phyloP scores from a whole-genome alignment of 768 basidiomycete species.

The Leccinum uliginosum region DNA sequence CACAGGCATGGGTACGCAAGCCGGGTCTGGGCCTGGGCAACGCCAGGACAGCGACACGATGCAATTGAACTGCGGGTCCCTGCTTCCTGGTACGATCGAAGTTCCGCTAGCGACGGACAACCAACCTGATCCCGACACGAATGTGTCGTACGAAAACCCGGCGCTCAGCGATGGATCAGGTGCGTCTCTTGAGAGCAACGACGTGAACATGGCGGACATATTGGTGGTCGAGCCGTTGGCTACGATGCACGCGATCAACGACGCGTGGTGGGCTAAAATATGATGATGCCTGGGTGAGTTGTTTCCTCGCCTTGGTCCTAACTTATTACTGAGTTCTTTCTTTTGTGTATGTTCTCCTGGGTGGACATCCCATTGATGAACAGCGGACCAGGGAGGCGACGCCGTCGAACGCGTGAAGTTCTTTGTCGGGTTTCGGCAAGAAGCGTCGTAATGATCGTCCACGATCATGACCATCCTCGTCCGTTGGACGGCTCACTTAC shows the following conservation, averaged over 20 bases:
- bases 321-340: not conserved
- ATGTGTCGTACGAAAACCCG: conserved; percentile 34
- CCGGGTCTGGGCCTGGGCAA: conserved; percentile 11
- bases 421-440: conserved; percentile 70
- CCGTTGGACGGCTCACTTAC: not conserved
- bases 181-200: not conserved
- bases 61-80: conserved; percentile 22
- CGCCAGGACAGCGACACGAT: conserved; percentile 27
- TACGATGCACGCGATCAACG: conserved; percentile 69
- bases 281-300: conserved; percentile 76
- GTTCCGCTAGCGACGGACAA: not conserved
- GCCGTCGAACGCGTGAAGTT: conserved; percentile 87
- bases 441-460: conserved; percentile 56
- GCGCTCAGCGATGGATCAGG: conserved; percentile 14
- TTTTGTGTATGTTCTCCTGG: conserved; percentile 28
- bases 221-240: conserved; percentile 54
- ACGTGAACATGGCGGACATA: conserved; percentile 24
- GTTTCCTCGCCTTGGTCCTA: not conserved
- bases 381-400: conserved; percentile 52
- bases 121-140: conserved; percentile 33
- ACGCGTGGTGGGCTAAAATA: conserved; percentile 65
- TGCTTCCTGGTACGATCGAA: not conserved
- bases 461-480: not conserved
- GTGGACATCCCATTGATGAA: conserved; percentile 25
- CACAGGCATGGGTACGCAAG: conserved; percentile 11